Conservation (phyloP, 192 early-diverging fungal species). For the Gorgonomyces haynaldii region DNA sequence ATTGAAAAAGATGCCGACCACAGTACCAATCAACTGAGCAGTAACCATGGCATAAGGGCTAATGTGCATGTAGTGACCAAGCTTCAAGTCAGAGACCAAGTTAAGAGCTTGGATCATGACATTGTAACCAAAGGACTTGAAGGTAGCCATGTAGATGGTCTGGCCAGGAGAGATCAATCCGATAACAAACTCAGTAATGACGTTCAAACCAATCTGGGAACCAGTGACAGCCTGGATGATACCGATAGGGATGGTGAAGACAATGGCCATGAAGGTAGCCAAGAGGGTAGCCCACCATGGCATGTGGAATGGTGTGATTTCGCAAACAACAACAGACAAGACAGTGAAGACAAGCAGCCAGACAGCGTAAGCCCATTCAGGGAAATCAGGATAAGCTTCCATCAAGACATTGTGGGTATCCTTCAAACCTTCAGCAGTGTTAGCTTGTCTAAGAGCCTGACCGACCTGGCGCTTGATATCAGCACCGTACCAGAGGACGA, state of each 20-base stretch:
- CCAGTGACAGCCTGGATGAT: conserved; percentile 73
- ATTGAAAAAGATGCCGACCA: conserved; percentile 49
- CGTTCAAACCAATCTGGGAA: conserved; percentile 64
- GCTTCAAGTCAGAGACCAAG: conserved; percentile 61
- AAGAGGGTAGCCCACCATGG: conserved; percentile 52
- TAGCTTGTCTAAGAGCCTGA: conserved; percentile 3
- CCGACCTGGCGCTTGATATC: conserved; percentile 9
- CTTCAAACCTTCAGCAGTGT: conserved; percentile 22
- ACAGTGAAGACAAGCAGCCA: conserved; percentile 32
- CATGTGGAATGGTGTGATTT: conserved; percentile 42
- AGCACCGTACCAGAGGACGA: conserved; percentile 10
- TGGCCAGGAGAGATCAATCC: conserved; percentile 72
- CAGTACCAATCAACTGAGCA: conserved; percentile 45
- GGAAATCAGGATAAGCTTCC: conserved; percentile 58
- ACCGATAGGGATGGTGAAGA: conserved; percentile 70
- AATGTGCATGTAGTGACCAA: conserved; percentile 68
- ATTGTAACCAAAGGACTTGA: conserved; percentile 78
- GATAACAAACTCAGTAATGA: conserved; percentile 75
- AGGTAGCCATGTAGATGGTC: conserved; percentile 72
- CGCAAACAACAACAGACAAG: conserved; percentile 34
- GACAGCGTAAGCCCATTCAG: conserved; percentile 44
- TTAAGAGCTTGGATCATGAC: conserved; percentile 64
- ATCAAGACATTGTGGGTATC: conserved; percentile 64
- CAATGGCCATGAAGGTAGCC: conserved; percentile 40
- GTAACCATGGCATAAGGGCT: conserved; percentile 50